A percentile compares a stretch with the other conserved stretches of the same genome.
Conservation (phyloP, 1,139 yeast species). For the Debaryomyces nepalensis region DNA sequence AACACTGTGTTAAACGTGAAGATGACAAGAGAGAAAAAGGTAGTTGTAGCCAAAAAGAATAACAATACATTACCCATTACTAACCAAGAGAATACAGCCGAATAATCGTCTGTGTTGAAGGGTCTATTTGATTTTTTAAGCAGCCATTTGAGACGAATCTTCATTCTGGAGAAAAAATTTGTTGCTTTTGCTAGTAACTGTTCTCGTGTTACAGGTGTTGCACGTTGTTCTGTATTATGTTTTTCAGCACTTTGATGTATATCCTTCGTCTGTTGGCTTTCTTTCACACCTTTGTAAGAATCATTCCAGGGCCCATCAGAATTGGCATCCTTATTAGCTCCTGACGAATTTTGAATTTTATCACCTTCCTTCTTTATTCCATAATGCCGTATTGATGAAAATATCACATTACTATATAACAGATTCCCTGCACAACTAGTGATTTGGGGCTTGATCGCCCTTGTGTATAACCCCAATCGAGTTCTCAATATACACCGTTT, state of each 20-base stretch:
- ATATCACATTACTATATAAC: neutral
- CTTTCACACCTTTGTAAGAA: too few species aligned
- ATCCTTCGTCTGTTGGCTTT: neutral
- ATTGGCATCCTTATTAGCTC: neutral
- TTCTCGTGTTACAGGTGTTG: conserved; percentile 39
- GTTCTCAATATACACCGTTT: neutral
- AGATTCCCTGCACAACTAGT: neutral
- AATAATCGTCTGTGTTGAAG: conserved; percentile 83
- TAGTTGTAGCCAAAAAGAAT: conserved; percentile 84
- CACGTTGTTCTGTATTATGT: conserved; percentile 10
- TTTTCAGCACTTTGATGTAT: neutral
- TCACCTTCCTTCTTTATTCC: neutral
- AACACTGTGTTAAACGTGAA: conserved; percentile 82
- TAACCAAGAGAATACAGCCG: conserved; percentile 90
- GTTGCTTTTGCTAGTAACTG: conserved; percentile 58
- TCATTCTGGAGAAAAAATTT: conserved; percentile 52
- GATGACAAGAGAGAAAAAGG: conserved; percentile 80
- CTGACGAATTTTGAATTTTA: neutral
- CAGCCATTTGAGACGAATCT: conserved; percentile 70
- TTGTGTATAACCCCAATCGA: conserved; percentile 1
- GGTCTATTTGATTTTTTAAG: conserved; percentile 62
- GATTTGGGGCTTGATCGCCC: neutral
- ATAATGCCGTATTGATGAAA: conserved; percentile 7
- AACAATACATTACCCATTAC: conserved; percentile 83
- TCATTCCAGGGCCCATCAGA: too few species aligned